Evolutionary conservation across 2,329 filamentous ascomycete genomes (phyloP), one percentile per base, ranked within the genome.

Genomic region (Pseudomassariella vexata): DNA sequence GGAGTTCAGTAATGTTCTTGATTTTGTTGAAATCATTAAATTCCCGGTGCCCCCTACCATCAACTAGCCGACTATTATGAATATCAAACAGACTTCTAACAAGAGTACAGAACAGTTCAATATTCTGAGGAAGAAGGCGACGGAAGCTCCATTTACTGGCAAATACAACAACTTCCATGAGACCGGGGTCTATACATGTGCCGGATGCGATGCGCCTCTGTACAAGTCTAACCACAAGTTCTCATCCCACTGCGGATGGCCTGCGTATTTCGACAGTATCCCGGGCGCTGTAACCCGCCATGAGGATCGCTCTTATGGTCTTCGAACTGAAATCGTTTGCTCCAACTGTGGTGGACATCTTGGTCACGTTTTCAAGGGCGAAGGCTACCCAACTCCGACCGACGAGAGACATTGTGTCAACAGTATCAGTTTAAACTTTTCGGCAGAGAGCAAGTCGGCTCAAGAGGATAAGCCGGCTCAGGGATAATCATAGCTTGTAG

Each of bases 371-470:
- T 94, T 94, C 59, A 90, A 92, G 67, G 87, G 87, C 9, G 87
- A 94, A 60, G 82, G 85, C 14, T 90, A 81, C 52, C 52, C 70
- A 7, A 94, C 84, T 15, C 88, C 92, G 5, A 96, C 89, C 14
- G 83, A 98, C 57, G 92, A 98, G 76, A 74, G 92, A 40, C 92
- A 98, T 65, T 98, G 92, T 54, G 92, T 98, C 37, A 98, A 96
- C 56, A 92, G 86, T 52, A 65, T 96, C 32, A 94, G 85, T 55
- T 66, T 96, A 61, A 92, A 79, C 48, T 96, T 98, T 54, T 73
- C 68, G 2, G 66, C 70, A 1, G 70, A 85, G 29, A 81, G 85
- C 41, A 73, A 76, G 47, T 62, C 66, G 21, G 63, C 56, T 10
- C 52, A 57, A 29, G 55, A 53, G 16, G 46, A 45, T 8, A 59